A percentile compares a stretch with the other conserved stretches of the same genome.
Evolutionary conservation across 1,284 basidiomycete genomes (phyloP).

Genomic region (Cystobasidium sp.): DNA sequence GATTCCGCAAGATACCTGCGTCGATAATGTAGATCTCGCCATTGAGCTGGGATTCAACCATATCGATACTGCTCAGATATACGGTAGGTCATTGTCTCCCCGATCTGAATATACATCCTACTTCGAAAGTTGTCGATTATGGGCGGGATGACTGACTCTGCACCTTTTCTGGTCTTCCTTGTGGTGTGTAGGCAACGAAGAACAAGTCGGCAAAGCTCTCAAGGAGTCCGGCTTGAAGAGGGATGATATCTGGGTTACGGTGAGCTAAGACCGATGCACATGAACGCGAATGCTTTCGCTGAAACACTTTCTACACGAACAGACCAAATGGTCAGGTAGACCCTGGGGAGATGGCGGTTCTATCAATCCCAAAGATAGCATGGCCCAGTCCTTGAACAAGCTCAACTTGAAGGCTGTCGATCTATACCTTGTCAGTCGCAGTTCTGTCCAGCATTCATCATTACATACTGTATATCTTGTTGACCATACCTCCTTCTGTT

Average conservation of each 20-base stretch:
- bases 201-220: slow-evolving; percentile 43
- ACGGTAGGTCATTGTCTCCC: slow-evolving; percentile 24
- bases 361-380: slow-evolving; percentile 57
- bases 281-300: background rate
- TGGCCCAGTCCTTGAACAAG: slow-evolving; percentile 66
- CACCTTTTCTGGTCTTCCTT: background rate
- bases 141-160: background rate
- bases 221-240: slow-evolving; percentile 40
- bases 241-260: slow-evolving; percentile 44
- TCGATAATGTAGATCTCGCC: slow-evolving; percentile 59
- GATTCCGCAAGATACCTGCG: slow-evolving; percentile 29
- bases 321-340: slow-evolving; percentile 44
- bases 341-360: slow-evolving; percentile 41
- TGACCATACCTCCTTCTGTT: background rate
- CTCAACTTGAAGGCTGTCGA: slow-evolving; percentile 71
- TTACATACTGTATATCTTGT: too few relatives aligned
- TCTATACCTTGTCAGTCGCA: slow-evolving; percentile 63
- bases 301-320: background rate
- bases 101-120: background rate
- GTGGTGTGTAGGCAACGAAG: slow-evolving; percentile 23
- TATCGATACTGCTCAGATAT: slow-evolving; percentile 64
- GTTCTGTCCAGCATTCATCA: slow-evolving; percentile 53
- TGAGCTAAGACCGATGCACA: background rate
- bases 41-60: slow-evolving; percentile 69
- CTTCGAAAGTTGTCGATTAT: background rate